Base-by-base conservation (phyloP, 2,329 filamentous ascomycete species). In the Verticillium klebahnii region DNA sequence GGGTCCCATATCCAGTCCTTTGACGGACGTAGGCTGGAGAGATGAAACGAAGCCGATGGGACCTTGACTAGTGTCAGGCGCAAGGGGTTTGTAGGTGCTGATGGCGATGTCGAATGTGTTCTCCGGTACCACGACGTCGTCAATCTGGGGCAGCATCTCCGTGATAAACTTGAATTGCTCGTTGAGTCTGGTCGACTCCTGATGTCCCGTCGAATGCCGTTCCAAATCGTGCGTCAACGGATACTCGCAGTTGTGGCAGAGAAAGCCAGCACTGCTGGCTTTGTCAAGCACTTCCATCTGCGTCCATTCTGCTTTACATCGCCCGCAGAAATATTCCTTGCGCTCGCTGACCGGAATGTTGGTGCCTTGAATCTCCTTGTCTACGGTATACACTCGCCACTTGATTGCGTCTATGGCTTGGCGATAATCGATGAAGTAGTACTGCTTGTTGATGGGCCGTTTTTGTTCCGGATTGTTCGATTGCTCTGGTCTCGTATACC, bases 391-490 rank as follows among this genome's bases (percentile, higher is more conserved):
- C 59, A 97, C 88, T 65, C 92, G 89, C 85, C 91, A 99, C 75
- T 99, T 99, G 77, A 97, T 96, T 57, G 92, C 92, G 77, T 99
- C 95, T 71, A 99, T 92, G 39, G 94, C 92, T 62, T 92, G 90
- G 63, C 95, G 92, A 71, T 96, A 96, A 73, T 97, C 93, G 73
- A 99, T 94, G 77, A 92, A 99, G 79, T 96, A 99, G 82, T 97
- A 99, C 65, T 94, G 96, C 69, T 92, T 87, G 72, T 90, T 93
- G 67, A 90, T 89, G 5, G 92, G 90, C 59, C 93, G 89, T 63
- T 93, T 91, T 59, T 91, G 92, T 71, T 93, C 90, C 3, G 64
- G 64, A 40, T 66, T 66, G 52, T 66, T 66, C 6, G 64, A 63
- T 14, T 63, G 61, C 60, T 66, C 64, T 17, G 62, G 34, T 40